phyloP scores from a whole-genome alignment of 306 rosid genomes.

The Purshia tridentata region DNA sequence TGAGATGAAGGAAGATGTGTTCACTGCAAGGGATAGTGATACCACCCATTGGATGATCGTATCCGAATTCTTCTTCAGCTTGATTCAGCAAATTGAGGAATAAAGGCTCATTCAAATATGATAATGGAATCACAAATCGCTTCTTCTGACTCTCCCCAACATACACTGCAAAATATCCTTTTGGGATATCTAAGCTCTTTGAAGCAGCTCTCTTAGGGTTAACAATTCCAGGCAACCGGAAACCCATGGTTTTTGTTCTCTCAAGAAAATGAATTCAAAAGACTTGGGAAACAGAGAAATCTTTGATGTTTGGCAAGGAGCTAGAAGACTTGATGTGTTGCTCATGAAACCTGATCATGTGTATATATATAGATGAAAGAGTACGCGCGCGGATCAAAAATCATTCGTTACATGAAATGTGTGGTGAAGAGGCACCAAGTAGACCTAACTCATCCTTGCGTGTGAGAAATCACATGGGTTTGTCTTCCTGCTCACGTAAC shows the following conservation, averaged over 20 bases:
- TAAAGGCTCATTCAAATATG: too few relatives aligned
- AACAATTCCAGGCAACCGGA: slow-evolving; percentile 16
- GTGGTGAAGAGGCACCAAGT: neutral
- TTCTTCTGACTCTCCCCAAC: slow-evolving; percentile 46
- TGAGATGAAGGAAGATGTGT: too few relatives aligned
- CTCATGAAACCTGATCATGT: neutral
- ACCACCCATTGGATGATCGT: too few relatives aligned
- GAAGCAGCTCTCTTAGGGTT: slow-evolving; percentile 6
- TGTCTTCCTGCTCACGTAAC: slow-evolving; percentile 1
- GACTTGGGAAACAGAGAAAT: neutral
- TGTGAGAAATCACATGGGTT: slow-evolving; percentile 8
- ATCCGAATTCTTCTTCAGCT: too few relatives aligned
- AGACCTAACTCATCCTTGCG: too few relatives aligned
- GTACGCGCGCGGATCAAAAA: neutral
- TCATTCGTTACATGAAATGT: neutral
- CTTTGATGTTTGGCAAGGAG: neutral
- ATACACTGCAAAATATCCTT: slow-evolving; percentile 46
- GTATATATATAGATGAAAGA: neutral
- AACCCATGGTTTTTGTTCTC: slow-evolving; percentile 1
- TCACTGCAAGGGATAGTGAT: too few relatives aligned
- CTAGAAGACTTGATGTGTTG: slow-evolving; percentile 14
- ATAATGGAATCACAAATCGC: neutral
- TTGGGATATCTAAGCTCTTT: slow-evolving; percentile 7
- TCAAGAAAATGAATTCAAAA: neutral
- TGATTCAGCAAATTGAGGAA: too few relatives aligned